Conservation (phyloP, 2,329 filamentous ascomycete species). For the Penicillium sclerotiorum region DNA sequence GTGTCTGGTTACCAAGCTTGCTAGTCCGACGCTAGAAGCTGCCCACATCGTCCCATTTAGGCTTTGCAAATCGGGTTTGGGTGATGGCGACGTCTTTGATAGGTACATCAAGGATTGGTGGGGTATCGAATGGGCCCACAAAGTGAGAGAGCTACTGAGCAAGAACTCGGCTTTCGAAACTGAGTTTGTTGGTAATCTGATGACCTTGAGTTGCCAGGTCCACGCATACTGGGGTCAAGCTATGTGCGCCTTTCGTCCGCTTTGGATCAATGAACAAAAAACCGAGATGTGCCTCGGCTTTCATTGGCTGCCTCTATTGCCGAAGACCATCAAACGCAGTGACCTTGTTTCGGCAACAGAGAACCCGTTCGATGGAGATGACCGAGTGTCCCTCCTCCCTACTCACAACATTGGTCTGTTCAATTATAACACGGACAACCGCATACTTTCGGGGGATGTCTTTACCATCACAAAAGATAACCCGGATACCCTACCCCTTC, state of each 20-base stretch:
- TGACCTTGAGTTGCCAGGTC: neutral
- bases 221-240: neutral
- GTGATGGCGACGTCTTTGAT: neutral
- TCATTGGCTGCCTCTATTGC: constrained; percentile 3
- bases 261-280: neutral
- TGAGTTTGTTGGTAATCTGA: constrained; percentile 3
- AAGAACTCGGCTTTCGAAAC: neutral
- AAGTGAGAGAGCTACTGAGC: neutral
- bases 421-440: neutral
- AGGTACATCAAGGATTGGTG: neutral
- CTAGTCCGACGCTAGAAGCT: too few species aligned
- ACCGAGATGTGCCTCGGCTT: constrained; percentile 1
- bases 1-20: too few species aligned
- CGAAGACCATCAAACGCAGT: neutral
- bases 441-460: neutral
- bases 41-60: too few species aligned
- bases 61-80: neutral
- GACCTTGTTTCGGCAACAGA: neutral
- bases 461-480: constrained; percentile 5
- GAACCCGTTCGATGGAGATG: neutral
- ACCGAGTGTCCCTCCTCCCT: neutral
- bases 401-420: neutral
- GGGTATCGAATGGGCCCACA: neutral
- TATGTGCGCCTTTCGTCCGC: constrained; percentile 3
- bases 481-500: neutral